Evolutionary conservation across 768 basidiomycete species (phyloP), one percentile per base, ranked within the genome.

Genomic region (Hypsizygus marmoreus): DNA sequence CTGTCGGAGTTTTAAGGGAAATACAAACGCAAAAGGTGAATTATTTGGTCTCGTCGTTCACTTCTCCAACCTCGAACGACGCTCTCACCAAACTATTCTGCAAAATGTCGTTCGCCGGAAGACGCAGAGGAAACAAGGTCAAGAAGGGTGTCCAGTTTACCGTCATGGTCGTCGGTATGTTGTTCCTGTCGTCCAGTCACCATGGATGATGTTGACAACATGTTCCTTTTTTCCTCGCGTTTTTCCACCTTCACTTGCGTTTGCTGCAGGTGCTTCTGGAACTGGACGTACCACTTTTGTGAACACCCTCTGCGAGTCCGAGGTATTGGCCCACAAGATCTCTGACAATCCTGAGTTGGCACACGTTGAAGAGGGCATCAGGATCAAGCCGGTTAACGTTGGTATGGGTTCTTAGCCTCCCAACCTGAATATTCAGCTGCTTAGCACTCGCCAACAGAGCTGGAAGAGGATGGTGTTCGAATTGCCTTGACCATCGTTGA

Each of bases 141-240:
- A 98, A 97, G 77, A 97, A 97, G 82, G 95, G 95, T 64, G 90
- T 98, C 42, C 93, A 95, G 73, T 91, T 98, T 73, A 98, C 95
- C 56, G 68, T 97, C 60, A 94, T 94, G 91, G 95, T 97, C 43
- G 93, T 95, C 63, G 95, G 95, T 95, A 52, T 61, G 91, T 81
- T 62, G 87, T 79, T 51, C 53, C 34, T 40, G 20, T 28, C 30
- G 14, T 29, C 24, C 30, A 28, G 17, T 20, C 6, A 26, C 19
- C n/a, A n/a, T n/a, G n/a, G n/a, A 42, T 42, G 13, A 34, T 13
- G 25, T 37, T 52, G 32, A 43, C 30, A 29, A 24, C 20, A 13
- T 22, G 50, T 52, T 47, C 52, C 43, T 37, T 52, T 55, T 50
- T 50, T 55, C 49, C 45, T 57, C 50, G 49, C 52, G 45, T 58